Evolutionary conservation across 768 basidiomycete genomes (phyloP), one percentile per base, ranked within the genome.

Genomic region (Crepidotus variabilis): DNA sequence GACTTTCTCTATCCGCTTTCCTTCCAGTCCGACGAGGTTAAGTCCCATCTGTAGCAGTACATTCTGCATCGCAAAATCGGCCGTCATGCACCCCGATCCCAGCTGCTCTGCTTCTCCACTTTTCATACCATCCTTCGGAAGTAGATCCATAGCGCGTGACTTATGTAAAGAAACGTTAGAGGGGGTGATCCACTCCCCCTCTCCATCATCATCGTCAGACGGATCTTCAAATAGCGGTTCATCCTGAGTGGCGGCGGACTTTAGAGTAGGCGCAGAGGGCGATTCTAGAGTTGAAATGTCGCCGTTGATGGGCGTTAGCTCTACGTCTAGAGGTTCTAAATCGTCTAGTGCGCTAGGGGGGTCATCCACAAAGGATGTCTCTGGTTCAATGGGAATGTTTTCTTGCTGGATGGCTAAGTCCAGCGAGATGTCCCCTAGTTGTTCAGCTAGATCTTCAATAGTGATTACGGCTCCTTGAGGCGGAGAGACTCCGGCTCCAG

Each of bases 41-140:
- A 99, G 72, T 0, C 90, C 90, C 90, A 98, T 94, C 70, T 97
- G 95, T 51, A 99, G 72, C 60, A 96, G 72, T 20, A 98, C 92
- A 65, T 99, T 99, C 72, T 99, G 97, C 87, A 99, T 97, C 16
- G 97, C 97, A 70, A 94, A 98, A 81, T 99, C 97, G 20, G 92
- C 92, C 8, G 97, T 98, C 90, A 98, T 94, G 68, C 95, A 97
- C 16, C 94, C 97, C 5, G 83, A 85, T 52, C 77, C 78, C 47
- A 96, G 63, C 0, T 61, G 36, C 47, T 76, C 73, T 16, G 77
- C 69, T 43, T 75, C 69, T 61, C 75, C 74, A 56, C 73, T 63
- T 48, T 73, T 74, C 10, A 63, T 61, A 16, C 67, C 72, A n/a
- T 72, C 71, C 20, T 80, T 76, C 2, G 94, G 90, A 28, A 96